Evolutionary conservation across 2,329 filamentous ascomycete species (phyloP).

Genomic region (Microsporum ferrugineum): DNA sequence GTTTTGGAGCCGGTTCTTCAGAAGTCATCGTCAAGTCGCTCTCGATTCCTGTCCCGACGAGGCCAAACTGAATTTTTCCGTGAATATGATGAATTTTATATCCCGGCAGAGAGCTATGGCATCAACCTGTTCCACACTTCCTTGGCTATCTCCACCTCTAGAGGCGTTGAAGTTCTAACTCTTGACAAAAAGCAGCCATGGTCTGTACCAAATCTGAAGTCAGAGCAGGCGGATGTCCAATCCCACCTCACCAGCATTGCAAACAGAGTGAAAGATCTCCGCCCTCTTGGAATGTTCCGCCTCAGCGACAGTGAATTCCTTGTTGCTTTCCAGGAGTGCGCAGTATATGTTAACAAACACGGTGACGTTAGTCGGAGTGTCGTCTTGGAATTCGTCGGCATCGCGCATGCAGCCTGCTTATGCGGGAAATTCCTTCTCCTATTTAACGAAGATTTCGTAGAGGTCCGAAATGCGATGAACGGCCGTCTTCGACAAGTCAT

Average conservation of each 20-base stretch:
- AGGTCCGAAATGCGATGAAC: slow-evolving; percentile 93
- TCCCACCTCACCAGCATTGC: slow-evolving; percentile 72
- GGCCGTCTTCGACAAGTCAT: slow-evolving; percentile 89
- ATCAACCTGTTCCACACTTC: slow-evolving; percentile 95
- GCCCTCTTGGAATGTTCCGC: slow-evolving; percentile 90
- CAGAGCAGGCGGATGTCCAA: slow-evolving; percentile 47
- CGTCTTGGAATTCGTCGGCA: slow-evolving; percentile 98
- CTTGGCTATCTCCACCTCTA: slow-evolving; percentile 78
- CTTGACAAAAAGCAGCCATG: slow-evolving; percentile 94
- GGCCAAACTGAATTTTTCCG: slow-evolving; percentile 90
- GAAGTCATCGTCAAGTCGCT: slow-evolving; percentile 75
- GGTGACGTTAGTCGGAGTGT: slow-evolving; percentile 88
- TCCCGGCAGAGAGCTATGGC: slow-evolving; percentile 85
- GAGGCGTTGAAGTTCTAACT: slow-evolving; percentile 90
- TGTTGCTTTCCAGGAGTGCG: slow-evolving; percentile 87
- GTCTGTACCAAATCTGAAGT: slow-evolving; percentile 70
- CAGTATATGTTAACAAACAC: slow-evolving; percentile 96
- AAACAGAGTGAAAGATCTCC: slow-evolving; percentile 66
- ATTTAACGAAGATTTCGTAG: slow-evolving; percentile 93
- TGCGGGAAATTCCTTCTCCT: slow-evolving; percentile 85
- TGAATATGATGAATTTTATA: slow-evolving; percentile 97
- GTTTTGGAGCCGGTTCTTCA: slow-evolving; percentile 93
- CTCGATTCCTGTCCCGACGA: slow-evolving; percentile 51
- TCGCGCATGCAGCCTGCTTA: slow-evolving; percentile 73
- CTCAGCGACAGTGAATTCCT: slow-evolving; percentile 87